Evolutionary conservation across 176 grass and related monocot genomes (phyloP), one percentile per base, ranked within the genome.

Genomic region (Carex scoparia): DNA sequence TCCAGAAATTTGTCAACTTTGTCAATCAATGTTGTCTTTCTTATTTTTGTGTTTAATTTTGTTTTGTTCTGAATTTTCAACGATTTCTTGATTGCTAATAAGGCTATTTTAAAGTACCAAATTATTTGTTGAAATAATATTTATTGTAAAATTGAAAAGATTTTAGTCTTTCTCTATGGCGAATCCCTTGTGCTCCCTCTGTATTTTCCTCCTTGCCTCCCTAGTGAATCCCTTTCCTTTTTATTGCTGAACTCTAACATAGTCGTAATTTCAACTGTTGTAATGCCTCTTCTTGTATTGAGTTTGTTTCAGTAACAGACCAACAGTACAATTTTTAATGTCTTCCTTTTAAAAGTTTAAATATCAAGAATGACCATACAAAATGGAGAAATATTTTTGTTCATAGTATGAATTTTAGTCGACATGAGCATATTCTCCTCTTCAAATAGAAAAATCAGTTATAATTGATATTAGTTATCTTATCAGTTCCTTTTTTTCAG

Each of bases 401-500:
- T 30, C 8, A 7, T 63, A 63, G 19, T 51, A 51, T 51, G 10
- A 51, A 51, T 28, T 63, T 23, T 28, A 63, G 61, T 63, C 61
- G 28, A 27, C 1, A 28, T n/a, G 61, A 63, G 19, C 61, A 28
- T 63, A 28, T 27, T 63, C 7, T 63, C 61, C 18, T 63, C 19
- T 63, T 49, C 48, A 49, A 49, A 51, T 51, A 51, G 9, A 51
- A 27, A 63, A 27, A 63, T 63, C 19, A 54, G 71, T 46, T 30
- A 75, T 75, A 23, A 72, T 48, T 37, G 85, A 91, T 92, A 92
- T 83, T 71, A 12, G 80, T 97, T 68, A 80, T 79, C 77, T 81
- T 16, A 85, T 85, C 33, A 70, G 19, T 70, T 66, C 5, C 49
- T 62, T 85, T 58, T 56, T 85, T 94, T 86, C 93, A 99, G 93